A percentile compares a stretch with the other conserved stretches of the same genome.
phyloP scores from a whole-genome alignment of 305 asterid genomes.

The Solanum hybrid region DNA sequence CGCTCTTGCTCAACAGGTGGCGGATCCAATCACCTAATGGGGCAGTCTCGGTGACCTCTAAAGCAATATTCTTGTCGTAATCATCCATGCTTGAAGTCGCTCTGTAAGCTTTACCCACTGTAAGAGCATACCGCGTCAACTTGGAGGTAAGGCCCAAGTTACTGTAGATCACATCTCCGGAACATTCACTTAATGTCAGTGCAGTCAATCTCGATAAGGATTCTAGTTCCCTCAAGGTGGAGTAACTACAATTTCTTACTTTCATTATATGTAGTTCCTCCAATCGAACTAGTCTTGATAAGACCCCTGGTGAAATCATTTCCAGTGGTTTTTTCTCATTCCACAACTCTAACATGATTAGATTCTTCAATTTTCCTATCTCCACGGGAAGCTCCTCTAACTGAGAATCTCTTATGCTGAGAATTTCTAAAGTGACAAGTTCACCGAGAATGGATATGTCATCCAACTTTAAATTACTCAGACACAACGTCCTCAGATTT shows the following conservation, averaged over 20 bases:
- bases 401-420: neutral
- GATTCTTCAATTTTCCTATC: neutral
- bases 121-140: neutral
- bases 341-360: neutral
- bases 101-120: neutral
- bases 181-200: neutral
- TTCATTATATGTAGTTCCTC: too few relatives aligned
- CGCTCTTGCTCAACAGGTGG: conserved; percentile 6
- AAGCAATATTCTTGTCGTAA: conserved; percentile 2
- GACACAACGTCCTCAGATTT: neutral
- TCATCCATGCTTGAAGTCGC: neutral
- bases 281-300: conserved; percentile 4
- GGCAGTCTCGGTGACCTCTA: neutral
- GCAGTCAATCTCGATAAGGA: neutral
- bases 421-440: neutral
- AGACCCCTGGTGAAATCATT: neutral
- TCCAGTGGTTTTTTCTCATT: neutral
- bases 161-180: neutral
- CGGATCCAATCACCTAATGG: neutral
- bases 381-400: neutral
- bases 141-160: neutral
- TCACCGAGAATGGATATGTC: neutral
- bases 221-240: neutral
- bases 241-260: neutral
- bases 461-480: neutral